Conservation (phyloP, 2,329 filamentous ascomycete genomes). For the Scolecobasidium constrictum region DNA sequence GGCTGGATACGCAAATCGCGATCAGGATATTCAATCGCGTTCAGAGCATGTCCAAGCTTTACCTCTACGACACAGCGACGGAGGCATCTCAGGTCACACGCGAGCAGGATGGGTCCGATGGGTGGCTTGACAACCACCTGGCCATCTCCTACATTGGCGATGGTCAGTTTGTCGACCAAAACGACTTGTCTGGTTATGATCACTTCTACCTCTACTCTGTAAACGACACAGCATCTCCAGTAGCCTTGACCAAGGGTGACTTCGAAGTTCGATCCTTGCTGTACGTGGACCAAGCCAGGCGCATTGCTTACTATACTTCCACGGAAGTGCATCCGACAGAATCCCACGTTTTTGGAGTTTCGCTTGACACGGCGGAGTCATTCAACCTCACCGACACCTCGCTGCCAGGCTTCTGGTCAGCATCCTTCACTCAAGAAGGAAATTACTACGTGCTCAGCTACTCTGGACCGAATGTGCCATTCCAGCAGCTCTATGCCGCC, state of each 20-base stretch:
- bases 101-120: slow-evolving; percentile 46
- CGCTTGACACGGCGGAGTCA: slow-evolving; percentile 43
- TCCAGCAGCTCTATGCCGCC: slow-evolving; percentile 53
- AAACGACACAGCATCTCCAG: too few species aligned
- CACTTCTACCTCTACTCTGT: slow-evolving; percentile 58
- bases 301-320: slow-evolving; percentile 53
- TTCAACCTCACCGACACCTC: slow-evolving; percentile 38
- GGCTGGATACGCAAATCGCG: slow-evolving; percentile 52
- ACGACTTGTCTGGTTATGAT: slow-evolving; percentile 53
- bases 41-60: slow-evolving; percentile 52
- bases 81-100: slow-evolving; percentile 38
- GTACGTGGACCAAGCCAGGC: slow-evolving; percentile 45
- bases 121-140: slow-evolving; percentile 52
- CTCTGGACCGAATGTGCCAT: slow-evolving; percentile 54
- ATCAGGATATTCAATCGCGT: slow-evolving; percentile 59
- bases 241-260: slow-evolving; percentile 54
- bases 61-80: slow-evolving; percentile 45
- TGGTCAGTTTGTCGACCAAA: slow-evolving; percentile 54
- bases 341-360: slow-evolving; percentile 54
- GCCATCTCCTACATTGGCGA: slow-evolving; percentile 46
- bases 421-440: slow-evolving; percentile 52
- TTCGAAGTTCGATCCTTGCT: slow-evolving; percentile 54
- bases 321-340: slow-evolving; percentile 57
- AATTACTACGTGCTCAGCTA: slow-evolving; percentile 58
- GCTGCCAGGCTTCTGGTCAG: slow-evolving; percentile 48